A percentile compares a stretch with the other conserved stretches of the same genome.
Conservation (phyloP, 208 protist genomes). For the Histomonas meleagridis region DNA sequence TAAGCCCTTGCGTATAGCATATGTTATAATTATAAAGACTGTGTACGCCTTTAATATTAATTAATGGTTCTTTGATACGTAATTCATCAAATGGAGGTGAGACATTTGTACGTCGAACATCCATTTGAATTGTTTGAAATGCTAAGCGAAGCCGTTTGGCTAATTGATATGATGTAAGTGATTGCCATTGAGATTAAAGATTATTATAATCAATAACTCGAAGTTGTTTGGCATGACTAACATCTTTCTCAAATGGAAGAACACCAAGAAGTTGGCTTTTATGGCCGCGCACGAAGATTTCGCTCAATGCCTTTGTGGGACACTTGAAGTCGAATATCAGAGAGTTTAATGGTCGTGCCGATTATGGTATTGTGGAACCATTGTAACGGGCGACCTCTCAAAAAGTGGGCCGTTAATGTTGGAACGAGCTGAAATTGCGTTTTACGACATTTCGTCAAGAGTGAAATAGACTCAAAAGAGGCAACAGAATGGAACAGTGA, state of each 20-base stretch:
- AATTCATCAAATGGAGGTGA: not conserved
- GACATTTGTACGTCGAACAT: not conserved
- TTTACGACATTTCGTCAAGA: too few relatives aligned
- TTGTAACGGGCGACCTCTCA: too few relatives aligned
- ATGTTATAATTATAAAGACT: slow-evolving; percentile 11
- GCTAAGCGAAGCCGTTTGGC: not conserved
- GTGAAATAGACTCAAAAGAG: too few relatives aligned
- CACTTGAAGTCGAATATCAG: slow-evolving; percentile 1
- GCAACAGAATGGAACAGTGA: too few relatives aligned
- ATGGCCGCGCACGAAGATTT: not conserved
- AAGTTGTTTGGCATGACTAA: not conserved
- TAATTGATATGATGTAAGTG: not conserved
- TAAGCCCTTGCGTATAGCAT: not conserved
- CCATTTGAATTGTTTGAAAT: slow-evolving; percentile 21
- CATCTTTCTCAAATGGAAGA: not conserved
- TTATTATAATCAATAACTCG: not conserved
- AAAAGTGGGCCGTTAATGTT: too few relatives aligned
- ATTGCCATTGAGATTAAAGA: not conserved
- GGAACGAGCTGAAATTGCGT: too few relatives aligned
- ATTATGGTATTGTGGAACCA: not conserved
- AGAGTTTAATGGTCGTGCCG: not conserved
- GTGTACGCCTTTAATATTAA: not conserved
- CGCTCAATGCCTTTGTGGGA: not conserved
- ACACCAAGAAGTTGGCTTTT: not conserved
- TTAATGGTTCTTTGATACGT: not conserved